Conservation (phyloP, 352 stramenopile genomes). For the Saprolegnia diclina region DNA sequence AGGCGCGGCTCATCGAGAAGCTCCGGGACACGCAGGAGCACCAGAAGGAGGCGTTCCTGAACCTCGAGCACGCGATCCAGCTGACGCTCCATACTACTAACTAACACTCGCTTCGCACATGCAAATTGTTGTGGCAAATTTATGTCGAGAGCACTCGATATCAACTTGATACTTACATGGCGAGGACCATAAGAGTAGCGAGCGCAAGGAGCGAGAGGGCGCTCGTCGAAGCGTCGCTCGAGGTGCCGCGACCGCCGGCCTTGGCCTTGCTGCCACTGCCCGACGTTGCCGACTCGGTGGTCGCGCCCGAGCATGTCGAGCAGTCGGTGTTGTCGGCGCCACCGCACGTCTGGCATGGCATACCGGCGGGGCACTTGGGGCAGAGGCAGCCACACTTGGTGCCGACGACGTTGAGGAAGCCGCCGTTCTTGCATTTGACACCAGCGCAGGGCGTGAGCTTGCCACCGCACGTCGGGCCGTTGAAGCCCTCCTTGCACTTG, state of each 20-base stretch:
- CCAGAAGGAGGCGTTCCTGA: slow-evolving; percentile 54
- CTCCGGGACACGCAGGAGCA: slow-evolving; percentile 58
- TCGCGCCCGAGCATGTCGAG: neutral
- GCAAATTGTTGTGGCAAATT: neutral
- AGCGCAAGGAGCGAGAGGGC: neutral
- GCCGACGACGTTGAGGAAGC: neutral
- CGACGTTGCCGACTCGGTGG: neutral
- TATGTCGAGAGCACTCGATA: neutral
- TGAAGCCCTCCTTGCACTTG: slow-evolving; percentile 37
- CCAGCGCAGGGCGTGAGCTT: slow-evolving; percentile 23
- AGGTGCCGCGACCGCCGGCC: neutral
- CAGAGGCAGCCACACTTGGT: slow-evolving; percentile 3
- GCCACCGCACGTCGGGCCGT: slow-evolving; percentile 41
- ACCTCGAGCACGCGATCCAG: slow-evolving; percentile 62
- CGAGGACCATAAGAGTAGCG: neutral
- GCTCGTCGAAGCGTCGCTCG: neutral
- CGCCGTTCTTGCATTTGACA: slow-evolving; percentile 17
- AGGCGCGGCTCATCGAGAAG: slow-evolving; percentile 53
- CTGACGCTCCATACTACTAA: slow-evolving; percentile 12
- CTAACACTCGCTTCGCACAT: too few species aligned
- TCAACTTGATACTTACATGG: neutral
- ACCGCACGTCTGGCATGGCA: neutral
- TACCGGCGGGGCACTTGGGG: slow-evolving; percentile 16
- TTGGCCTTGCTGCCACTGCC: neutral
- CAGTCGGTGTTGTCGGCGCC: slow-evolving; percentile 14